A percentile compares a stretch with the other conserved stretches of the same genome.
Conservation (phyloP, 257 asterid species). For the Primulina huaijiensis region DNA sequence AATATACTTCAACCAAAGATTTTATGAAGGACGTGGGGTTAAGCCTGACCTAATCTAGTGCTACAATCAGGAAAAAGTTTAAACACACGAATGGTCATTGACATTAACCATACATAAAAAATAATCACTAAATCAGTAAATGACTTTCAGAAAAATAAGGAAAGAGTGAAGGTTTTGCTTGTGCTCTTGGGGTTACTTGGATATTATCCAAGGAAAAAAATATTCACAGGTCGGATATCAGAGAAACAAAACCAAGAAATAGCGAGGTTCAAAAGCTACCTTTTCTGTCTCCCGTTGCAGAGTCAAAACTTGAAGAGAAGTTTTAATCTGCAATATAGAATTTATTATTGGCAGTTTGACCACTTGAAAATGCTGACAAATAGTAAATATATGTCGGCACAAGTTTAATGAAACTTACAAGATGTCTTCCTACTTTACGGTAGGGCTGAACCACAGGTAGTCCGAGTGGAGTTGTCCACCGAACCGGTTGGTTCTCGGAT, state of each 20-base stretch:
- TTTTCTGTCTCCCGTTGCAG: slow-evolving; percentile 74
- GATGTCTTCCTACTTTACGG: slow-evolving; percentile 62
- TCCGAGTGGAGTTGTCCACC: slow-evolving; percentile 98
- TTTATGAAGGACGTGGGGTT: not conserved
- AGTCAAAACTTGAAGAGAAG: slow-evolving; percentile 88
- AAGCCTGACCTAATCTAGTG: not conserved
- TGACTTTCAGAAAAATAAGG: not conserved
- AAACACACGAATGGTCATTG: not conserved
- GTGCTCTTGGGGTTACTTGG: slow-evolving; percentile 11
- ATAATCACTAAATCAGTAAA: not conserved
- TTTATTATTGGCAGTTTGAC: slow-evolving; percentile 4
- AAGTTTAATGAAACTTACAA: slow-evolving; percentile 45
- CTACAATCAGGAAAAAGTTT: not conserved
- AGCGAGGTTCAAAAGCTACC: slow-evolving; percentile 40
- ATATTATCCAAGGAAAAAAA: not conserved
- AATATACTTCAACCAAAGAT: not conserved
- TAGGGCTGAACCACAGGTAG: slow-evolving; percentile 99
- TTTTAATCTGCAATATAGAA: slow-evolving; percentile 64
- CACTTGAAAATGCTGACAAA: slow-evolving; percentile 7
- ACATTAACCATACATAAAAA: not conserved
- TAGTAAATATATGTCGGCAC: slow-evolving; percentile 2
- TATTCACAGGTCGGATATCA: not conserved
- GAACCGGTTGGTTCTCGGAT: slow-evolving; percentile 79
- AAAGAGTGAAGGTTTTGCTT: not conserved
- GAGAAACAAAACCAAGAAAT: slow-evolving; percentile 15